Percentiles rank a stretch among this genome's conserved stretches.
Conservation (phyloP, 179 eudicot genomes). For the Sideroxylon spinosum region DNA sequence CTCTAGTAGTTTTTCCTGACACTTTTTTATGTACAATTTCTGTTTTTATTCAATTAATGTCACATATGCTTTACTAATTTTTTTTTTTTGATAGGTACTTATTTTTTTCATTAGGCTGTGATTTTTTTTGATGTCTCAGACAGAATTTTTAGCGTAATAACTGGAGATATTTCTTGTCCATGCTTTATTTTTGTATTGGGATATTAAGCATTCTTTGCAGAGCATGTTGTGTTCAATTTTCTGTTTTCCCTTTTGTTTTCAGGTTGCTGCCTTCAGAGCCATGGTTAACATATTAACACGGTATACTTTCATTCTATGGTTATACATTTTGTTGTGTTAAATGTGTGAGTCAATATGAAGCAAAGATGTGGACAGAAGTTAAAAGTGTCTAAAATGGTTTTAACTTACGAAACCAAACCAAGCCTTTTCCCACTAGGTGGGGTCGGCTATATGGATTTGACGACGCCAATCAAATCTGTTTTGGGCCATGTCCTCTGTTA, state of each 20-base stretch:
- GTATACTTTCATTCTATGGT: constrained; percentile 36
- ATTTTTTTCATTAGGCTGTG: background rate
- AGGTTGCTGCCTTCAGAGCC: constrained; percentile 99
- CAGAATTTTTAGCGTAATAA: background rate
- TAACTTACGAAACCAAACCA: too few relatives aligned
- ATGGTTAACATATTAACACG: constrained; percentile 97
- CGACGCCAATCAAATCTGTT: too few relatives aligned
- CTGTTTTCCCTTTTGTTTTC: constrained; percentile 13
- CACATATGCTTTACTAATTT: background rate
- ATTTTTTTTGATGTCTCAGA: background rate
- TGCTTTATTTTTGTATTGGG: background rate
- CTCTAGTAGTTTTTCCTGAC: background rate
- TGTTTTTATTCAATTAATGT: background rate
- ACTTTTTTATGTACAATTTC: background rate
- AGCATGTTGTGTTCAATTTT: background rate
- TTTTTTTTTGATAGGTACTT: background rate
- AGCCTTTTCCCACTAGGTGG: too few relatives aligned
- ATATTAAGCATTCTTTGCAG: constrained; percentile 7
- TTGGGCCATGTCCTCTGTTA: too few relatives aligned
- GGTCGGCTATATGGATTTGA: too few relatives aligned
- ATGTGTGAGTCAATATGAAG: background rate
- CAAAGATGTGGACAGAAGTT: background rate
- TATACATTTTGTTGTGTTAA: background rate
- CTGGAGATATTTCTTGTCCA: background rate
- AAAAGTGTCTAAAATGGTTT: background rate